Base-by-base conservation (phyloP, 352 stramenopile genomes). In the Pythium apleroticum region DNA sequence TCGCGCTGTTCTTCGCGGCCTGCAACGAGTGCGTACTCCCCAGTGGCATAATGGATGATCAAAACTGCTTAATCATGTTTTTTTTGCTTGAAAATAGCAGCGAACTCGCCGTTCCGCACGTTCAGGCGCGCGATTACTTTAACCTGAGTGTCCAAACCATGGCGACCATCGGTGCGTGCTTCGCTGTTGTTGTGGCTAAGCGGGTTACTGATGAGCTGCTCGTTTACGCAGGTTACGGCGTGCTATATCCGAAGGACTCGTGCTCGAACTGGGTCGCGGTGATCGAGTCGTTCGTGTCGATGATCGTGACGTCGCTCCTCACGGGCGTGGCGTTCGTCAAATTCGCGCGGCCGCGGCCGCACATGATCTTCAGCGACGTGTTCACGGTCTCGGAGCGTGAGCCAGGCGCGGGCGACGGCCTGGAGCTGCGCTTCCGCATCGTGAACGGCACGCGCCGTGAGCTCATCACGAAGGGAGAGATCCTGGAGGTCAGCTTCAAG, bases 321-420 rank as follows among this genome's bases (percentile, higher is more conserved):
- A 89, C 80, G 1, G 77, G 80, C 45, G 70, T 89, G n/a, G 71
- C 74, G 15, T 89, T 89, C 48, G 80, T 81, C 31, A 89, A 89
- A 52, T 85, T 87, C 59, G 77, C 80, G 5, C 73, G 77, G 10
- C 80, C 80, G 15, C 73, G 71, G 7, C 70, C 77, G 2, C 78
- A 69, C 25, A 76, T 89, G 55, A 72, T 79, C 43, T 80, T 85
- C 28, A 87, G 80, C 63, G 63, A 85, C 15, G 69, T 80, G 1
- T 86, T 87, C 30, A 80, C 77, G 19, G 67, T 86, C 0, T 77
- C 76, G 0, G 46, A 63, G 15, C 63, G 73, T 19, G 69, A 77
- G 3, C 63, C 45, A 1, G 60, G 53, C 6, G 28, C 49, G 25
- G 33, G 22, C 6, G 20, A 52, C 5, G 63, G 46, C 0, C 43